These are phyloP conservation scores for Geopyxis carbonaria DNA, from an alignment of 495 filamentous ascomycete species.

Conservation along the genomic window DNA sequence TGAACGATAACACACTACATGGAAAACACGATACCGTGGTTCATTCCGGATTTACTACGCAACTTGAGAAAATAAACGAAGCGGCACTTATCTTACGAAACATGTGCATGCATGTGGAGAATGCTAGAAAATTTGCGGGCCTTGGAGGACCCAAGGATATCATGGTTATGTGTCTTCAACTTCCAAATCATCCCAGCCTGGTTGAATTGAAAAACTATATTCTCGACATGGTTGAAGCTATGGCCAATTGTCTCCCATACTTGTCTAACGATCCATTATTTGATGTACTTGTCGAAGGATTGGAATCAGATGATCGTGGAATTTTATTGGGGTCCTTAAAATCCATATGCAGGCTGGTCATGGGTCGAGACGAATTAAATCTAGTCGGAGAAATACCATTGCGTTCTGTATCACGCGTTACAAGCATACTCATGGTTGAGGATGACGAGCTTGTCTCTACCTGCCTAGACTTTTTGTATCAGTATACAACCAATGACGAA, in stretches of 20 bases:
- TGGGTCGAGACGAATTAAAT: slow-evolving; percentile 63
- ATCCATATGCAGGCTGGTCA: slow-evolving; percentile 73
- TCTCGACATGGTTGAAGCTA: slow-evolving; percentile 80
- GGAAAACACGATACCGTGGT: slow-evolving; percentile 53
- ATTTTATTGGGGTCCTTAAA: slow-evolving; percentile 69
- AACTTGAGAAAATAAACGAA: slow-evolving; percentile 61
- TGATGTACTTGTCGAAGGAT: slow-evolving; percentile 49
- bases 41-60: slow-evolving; percentile 50
- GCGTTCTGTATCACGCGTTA: slow-evolving; percentile 46
- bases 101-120: slow-evolving; percentile 79
- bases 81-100: slow-evolving; percentile 79
- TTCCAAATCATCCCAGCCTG: slow-evolving; percentile 54
- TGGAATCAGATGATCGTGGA: slow-evolving; percentile 63
- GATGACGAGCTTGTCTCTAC: slow-evolving; percentile 80
- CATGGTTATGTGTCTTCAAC: slow-evolving; percentile 58
- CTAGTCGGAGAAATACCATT: slow-evolving; percentile 54
- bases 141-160: slow-evolving; percentile 60
- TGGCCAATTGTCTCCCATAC: slow-evolving; percentile 56
- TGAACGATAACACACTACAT: slow-evolving; percentile 36
- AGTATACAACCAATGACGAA: slow-evolving; percentile 71
- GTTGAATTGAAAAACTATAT: slow-evolving; percentile 83
- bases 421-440: slow-evolving; percentile 66
- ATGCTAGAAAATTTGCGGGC: slow-evolving; percentile 50
- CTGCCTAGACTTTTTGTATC: slow-evolving; percentile 85
- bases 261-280: slow-evolving; percentile 65